These are phyloP conservation scores for Coleophoma eucalyptorum DNA, from an alignment of 2,329 filamentous ascomycete species.

Conservation along the genomic window DNA sequence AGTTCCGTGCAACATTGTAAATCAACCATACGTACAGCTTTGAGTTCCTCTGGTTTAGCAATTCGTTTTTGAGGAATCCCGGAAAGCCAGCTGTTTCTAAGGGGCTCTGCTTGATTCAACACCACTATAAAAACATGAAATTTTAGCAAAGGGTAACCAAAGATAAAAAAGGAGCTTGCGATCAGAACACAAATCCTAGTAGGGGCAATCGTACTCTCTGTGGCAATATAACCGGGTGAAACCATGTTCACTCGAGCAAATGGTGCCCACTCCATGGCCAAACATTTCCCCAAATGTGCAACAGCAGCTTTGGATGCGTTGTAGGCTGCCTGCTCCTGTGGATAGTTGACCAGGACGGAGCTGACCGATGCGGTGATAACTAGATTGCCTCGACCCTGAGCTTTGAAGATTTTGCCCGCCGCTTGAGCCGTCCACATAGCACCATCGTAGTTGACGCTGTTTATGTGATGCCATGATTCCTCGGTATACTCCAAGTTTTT, in stretches of 20 bases:
- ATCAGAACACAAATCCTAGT: background rate
- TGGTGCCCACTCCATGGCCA: constrained; percentile 38
- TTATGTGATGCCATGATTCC: constrained; percentile 31
- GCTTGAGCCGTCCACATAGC: background rate
- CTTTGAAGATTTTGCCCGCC: constrained; percentile 1
- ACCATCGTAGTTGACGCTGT: constrained; percentile 23
- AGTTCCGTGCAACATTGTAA: background rate
- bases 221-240: constrained; percentile 47
- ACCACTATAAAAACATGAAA: background rate
- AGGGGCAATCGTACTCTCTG: constrained; percentile 32
- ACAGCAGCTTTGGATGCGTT: constrained; percentile 36
- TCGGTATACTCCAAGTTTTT: constrained; percentile 34
- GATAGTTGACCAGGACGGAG: constrained; percentile 34
- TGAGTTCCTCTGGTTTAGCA: constrained; percentile 24
- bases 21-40: constrained; percentile 16
- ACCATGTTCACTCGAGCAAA: constrained; percentile 35
- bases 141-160: background rate
- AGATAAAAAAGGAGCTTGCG: background rate
- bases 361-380: constrained; percentile 37
- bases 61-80: constrained; percentile 2
- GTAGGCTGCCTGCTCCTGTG: constrained; percentile 35
- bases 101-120: background rate
- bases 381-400: constrained; percentile 27
- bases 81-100: background rate
- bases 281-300: constrained; percentile 32